Evolutionary conservation across 768 basidiomycete species (phyloP).

Genomic region (Rhizopogon roseolus): DNA sequence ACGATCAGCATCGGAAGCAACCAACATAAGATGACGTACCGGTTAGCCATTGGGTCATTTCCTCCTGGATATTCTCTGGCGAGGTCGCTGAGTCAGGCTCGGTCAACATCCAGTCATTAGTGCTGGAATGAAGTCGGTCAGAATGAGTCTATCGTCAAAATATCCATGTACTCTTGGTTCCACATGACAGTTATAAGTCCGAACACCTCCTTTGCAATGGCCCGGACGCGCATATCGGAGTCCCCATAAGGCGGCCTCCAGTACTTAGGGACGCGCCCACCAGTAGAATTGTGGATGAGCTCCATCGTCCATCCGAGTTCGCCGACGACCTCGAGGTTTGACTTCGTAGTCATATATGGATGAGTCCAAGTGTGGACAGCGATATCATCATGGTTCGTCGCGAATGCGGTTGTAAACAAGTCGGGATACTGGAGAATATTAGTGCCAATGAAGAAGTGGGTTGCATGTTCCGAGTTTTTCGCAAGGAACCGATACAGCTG

Average conservation of each 20-base stretch:
- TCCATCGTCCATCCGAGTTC: conserved; percentile 78
- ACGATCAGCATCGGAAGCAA: neutral
- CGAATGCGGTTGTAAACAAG: conserved; percentile 50
- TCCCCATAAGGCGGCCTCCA: conserved; percentile 93
- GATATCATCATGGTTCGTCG: conserved; percentile 31
- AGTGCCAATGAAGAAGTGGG: conserved; percentile 87
- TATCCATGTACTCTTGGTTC: conserved; percentile 72
- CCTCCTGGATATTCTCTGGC: conserved; percentile 36
- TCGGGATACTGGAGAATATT: conserved; percentile 61
- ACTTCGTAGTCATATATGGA: conserved; percentile 76
- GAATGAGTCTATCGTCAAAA: neutral
- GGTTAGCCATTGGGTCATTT: conserved; percentile 54
- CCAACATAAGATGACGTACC: conserved; percentile 27
- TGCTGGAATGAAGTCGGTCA: conserved; percentile 34
- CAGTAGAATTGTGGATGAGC: conserved; percentile 75
- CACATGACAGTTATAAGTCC: conserved; percentile 82
- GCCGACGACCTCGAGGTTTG: conserved; percentile 62
- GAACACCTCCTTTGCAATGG: conserved; percentile 85
- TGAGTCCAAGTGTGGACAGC: conserved; percentile 59
- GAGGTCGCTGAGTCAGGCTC: conserved; percentile 36
- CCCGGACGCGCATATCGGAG: conserved; percentile 74
- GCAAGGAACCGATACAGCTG: conserved; percentile 63
- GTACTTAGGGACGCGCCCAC: conserved; percentile 68
- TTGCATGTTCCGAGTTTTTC: conserved; percentile 61
- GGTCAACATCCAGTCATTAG: conserved; percentile 71